These are phyloP conservation scores for Cladosporium sp. DNA, from an alignment of 2,329 filamentous ascomycete genomes.

Conservation along the genomic window DNA sequence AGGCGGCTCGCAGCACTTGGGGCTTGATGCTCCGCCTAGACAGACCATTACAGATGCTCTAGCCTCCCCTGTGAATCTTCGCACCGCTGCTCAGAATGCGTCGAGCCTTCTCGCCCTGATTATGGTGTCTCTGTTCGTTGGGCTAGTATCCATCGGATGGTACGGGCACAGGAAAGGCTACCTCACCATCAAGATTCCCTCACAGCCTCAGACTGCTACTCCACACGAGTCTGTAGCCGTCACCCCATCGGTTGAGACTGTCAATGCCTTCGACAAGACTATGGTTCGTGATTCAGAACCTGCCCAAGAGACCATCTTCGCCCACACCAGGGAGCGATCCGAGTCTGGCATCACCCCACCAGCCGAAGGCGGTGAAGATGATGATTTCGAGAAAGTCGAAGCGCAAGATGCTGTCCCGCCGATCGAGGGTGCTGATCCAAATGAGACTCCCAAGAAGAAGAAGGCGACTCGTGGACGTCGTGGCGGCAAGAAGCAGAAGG, in stretches of 20 bases:
- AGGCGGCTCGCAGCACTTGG: constrained; percentile 17
- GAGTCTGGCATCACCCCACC: background rate
- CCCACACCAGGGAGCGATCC: constrained; percentile 6
- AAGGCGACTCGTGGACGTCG: constrained; percentile 48
- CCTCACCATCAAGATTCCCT: constrained; percentile 7
- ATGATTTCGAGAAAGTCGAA: constrained; percentile 15
- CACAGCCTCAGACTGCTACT: constrained; percentile 3
- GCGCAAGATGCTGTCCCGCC: constrained; percentile 18
- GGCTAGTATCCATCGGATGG: constrained; percentile 6
- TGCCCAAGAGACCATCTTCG: constrained; percentile 30
- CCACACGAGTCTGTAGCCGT: constrained; percentile 2
- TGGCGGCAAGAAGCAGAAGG: constrained; percentile 42
- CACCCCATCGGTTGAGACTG: constrained; percentile 4
- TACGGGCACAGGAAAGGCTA: constrained; percentile 5
- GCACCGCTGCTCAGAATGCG: background rate
- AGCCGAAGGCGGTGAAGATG: constrained; percentile 11
- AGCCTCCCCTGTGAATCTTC: background rate
- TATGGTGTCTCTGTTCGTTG: constrained; percentile 4
- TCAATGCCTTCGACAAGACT: constrained; percentile 12
- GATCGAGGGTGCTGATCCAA: constrained; percentile 23
- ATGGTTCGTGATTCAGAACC: constrained; percentile 30
- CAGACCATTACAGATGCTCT: constrained; percentile 8
- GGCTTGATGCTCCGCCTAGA: constrained; percentile 18
- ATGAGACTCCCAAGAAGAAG: constrained; percentile 40
- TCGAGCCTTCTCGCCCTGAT: constrained; percentile 4